Evolutionary conservation across 768 basidiomycete species (phyloP), one percentile per base, ranked within the genome.

Genomic region (Mycena maculata): DNA sequence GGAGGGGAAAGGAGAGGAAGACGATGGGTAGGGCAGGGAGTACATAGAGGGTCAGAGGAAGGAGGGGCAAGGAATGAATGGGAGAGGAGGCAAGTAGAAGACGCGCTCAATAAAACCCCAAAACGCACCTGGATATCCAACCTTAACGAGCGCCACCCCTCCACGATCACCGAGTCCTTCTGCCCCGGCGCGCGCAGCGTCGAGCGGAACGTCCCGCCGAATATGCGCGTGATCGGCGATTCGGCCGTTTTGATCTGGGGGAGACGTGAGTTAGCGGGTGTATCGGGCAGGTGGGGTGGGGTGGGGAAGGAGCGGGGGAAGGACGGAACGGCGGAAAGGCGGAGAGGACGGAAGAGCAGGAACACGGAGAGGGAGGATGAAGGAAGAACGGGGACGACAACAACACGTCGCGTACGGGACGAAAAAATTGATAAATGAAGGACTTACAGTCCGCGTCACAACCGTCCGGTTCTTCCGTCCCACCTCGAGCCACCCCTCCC

Each of bases 171-270:
- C 1, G 92, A 93, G 74, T 98, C 96, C 70, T 90, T 90, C 72
- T 93, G 90, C 16, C 91, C 88, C 1, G 94, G 94, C 9, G 90
- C 90, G 42, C 88, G 87, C 3, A 98, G 81, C 1, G 93, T 91
- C 25, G 93, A 93, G 22, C 95, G 88, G 79, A 96, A 92, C 74
- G 93, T 94, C 36, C 97, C 96, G 30, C 96, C 95, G 72, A 99
- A 99, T 64, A 99, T 93, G 27, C 92, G 84, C 0, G 94, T 93
- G 57, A 99, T 92, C 0, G 96, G 92, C 3, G 94, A 93, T 70
- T 98, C 95, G 4, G 86, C 85, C 0, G 87, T 86, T 77, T 92
- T 94, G 49, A 88, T 89, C 93, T 95, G 68, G 25, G 11, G 28
- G 45, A 18, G 61, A 49, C 62, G 38, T 20, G 16, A 33, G 27